Evolutionary conservation across 2,329 filamentous ascomycete species (phyloP).

Genomic region (Epichloe brachyelytri): DNA sequence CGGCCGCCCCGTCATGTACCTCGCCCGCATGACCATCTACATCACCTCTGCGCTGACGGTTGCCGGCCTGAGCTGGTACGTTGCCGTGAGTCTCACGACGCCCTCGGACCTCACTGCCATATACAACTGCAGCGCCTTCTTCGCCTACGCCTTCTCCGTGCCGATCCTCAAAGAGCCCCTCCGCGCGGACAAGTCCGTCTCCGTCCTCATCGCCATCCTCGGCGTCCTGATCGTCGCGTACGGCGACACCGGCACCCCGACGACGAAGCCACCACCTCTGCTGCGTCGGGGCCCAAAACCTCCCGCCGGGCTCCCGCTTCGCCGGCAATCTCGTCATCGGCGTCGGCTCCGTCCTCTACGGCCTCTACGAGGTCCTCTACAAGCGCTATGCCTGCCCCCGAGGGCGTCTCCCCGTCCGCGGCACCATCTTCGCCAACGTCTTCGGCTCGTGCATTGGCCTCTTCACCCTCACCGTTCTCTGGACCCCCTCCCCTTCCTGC

Average conservation of each 20-base stretch:
- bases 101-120: slow-evolving; percentile 92
- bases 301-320: slow-evolving; percentile 48
- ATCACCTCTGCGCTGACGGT: slow-evolving; percentile 80
- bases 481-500: slow-evolving; percentile 78
- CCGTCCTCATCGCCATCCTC: slow-evolving; percentile 73
- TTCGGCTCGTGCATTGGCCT: slow-evolving; percentile 78
- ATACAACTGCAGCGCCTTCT: slow-evolving; percentile 98
- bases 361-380: slow-evolving; percentile 94
- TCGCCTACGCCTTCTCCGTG: slow-evolving; percentile 94
- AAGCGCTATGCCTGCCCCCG: slow-evolving; percentile 88
- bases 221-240: slow-evolving; percentile 95
- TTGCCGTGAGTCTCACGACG: slow-evolving; percentile 86
- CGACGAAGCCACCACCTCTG: slow-evolving; percentile 24
- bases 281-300: background rate
- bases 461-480: slow-evolving; percentile 79
- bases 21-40: slow-evolving; percentile 65
- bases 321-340: slow-evolving; percentile 89
- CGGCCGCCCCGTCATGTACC: slow-evolving; percentile 46
- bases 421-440: slow-evolving; percentile 89
- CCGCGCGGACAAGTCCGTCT: slow-evolving; percentile 70
- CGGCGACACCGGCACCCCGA: slow-evolving; percentile 50
- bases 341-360: slow-evolving; percentile 80
- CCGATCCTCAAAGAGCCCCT: slow-evolving; percentile 77
- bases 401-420: slow-evolving; percentile 73
- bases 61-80: slow-evolving; percentile 87